phyloP scores from a whole-genome alignment of 2,329 filamentous ascomycete species.

The Gremmenia infestans region DNA sequence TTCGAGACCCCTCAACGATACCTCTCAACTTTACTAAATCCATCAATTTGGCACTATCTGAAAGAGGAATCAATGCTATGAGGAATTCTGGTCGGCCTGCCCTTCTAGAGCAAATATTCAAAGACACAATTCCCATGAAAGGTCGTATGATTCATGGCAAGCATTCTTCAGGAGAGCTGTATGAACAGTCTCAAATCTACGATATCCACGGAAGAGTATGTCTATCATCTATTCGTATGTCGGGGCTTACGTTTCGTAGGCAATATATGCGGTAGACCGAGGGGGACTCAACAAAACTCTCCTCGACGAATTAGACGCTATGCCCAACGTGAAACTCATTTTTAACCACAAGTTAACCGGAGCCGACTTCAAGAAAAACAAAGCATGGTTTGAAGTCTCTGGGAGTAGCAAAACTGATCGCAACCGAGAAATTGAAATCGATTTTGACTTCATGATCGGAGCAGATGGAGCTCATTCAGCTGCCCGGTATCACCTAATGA shows the following conservation, averaged over 20 bases:
- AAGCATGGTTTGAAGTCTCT: conserved; percentile 79
- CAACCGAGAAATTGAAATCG: conserved; percentile 66
- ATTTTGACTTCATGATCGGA: conserved; percentile 91
- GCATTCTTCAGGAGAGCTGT: conserved; percentile 58
- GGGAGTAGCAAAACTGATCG: conserved; percentile 25
- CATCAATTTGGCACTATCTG: conserved; percentile 95
- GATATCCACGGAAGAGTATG: conserved; percentile 80
- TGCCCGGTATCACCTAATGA: conserved; percentile 92
- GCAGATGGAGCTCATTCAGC: conserved; percentile 94
- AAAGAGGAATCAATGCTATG: conserved; percentile 88
- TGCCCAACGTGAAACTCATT: conserved; percentile 85
- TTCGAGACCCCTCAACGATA: conserved; percentile 74
- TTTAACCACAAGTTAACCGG: conserved; percentile 94
- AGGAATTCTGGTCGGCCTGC: conserved; percentile 59
- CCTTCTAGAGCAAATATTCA: conserved; percentile 69
- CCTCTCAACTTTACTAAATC: conserved; percentile 96
- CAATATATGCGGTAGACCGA: conserved; percentile 81
- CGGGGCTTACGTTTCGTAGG: conserved; percentile 42
- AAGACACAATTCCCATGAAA: conserved; percentile 82
- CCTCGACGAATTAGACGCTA: conserved; percentile 73
- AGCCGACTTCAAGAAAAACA: conserved; percentile 72
- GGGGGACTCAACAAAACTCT: conserved; percentile 76
- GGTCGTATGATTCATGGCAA: conserved; percentile 93
- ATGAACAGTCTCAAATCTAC: conserved; percentile 79
- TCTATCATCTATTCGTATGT: not conserved